A percentile compares a stretch with the other conserved stretches of the same genome.
Evolutionary conservation across 2,329 filamentous ascomycete species (phyloP).

Genomic region (Fonsecaea nubica): DNA sequence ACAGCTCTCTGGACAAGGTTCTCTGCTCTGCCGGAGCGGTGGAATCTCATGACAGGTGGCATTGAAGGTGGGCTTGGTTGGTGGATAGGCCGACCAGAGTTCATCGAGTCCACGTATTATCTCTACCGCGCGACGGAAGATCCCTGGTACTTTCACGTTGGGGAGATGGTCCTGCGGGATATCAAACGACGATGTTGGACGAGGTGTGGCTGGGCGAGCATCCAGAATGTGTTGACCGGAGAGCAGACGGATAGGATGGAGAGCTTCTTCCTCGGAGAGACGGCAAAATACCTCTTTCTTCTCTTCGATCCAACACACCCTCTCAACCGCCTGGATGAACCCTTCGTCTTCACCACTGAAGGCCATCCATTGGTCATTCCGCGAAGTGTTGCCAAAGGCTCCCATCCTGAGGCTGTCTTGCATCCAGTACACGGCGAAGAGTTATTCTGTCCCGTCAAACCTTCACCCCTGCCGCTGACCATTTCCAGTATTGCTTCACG

Average conservation of each 20-base stretch:
- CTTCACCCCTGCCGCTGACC: conserved; percentile 67
- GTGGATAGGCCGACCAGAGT: conserved; percentile 96
- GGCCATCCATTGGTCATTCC: conserved; percentile 92
- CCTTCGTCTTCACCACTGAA: conserved; percentile 94
- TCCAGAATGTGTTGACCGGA: conserved; percentile 80
- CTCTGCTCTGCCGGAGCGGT: conserved; percentile 90
- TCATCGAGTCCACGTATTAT: conserved; percentile 95
- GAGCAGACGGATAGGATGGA: conserved; percentile 96
- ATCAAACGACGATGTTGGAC: conserved; percentile 89
- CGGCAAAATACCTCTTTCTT: conserved; percentile 92
- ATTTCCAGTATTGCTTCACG: conserved; percentile 81
- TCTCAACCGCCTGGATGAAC: conserved; percentile 81
- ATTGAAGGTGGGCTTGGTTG: conserved; percentile 87
- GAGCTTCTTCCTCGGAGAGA: conserved; percentile 97
- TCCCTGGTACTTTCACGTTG: conserved; percentile 94
- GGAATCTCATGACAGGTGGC: conserved; percentile 82
- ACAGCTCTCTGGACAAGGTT: conserved; percentile 95
- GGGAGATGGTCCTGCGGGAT: conserved; percentile 91
- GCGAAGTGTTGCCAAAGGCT: conserved; percentile 46
- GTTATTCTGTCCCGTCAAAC: conserved; percentile 67
- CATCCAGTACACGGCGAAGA: conserved; percentile 21
- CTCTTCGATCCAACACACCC: conserved; percentile 87
- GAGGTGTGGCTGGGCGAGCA: conserved; percentile 88
- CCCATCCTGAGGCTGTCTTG: conserved; percentile 23
- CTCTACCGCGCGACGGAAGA: conserved; percentile 93